phyloP scores from a whole-genome alignment of 2,329 filamentous ascomycete species.

The Bipolaris victoriae region DNA sequence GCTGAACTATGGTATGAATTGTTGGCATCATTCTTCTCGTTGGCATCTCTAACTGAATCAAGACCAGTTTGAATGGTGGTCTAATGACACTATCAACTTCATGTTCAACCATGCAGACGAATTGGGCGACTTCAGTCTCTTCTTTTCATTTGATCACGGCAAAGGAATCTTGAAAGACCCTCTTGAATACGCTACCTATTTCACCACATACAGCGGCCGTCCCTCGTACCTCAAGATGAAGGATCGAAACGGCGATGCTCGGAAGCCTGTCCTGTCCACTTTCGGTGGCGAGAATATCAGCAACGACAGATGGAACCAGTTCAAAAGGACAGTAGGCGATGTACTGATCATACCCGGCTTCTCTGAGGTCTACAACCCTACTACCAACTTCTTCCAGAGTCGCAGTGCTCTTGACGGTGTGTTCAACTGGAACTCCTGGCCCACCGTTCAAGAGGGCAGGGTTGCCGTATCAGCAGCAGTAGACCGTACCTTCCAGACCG shows the following conservation, averaged over 20 bases:
- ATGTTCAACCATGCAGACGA: slow-evolving; percentile 43
- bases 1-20: slow-evolving; percentile 37
- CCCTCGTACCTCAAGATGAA: slow-evolving; percentile 37
- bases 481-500: slow-evolving; percentile 39
- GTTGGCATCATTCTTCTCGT: background rate
- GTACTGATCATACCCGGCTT: slow-evolving; percentile 44
- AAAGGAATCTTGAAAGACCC: slow-evolving; percentile 29
- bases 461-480: slow-evolving; percentile 35
- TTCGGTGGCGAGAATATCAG: slow-evolving; percentile 38
- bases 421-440: slow-evolving; percentile 51
- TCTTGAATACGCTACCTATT: slow-evolving; percentile 33
- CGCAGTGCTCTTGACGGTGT: slow-evolving; percentile 42
- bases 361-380: slow-evolving; percentile 25
- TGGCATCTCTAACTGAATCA: background rate
- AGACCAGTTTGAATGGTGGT: slow-evolving; percentile 31
- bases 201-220: slow-evolving; percentile 29
- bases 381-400: slow-evolving; percentile 29
- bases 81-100: slow-evolving; percentile 31
- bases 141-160: slow-evolving; percentile 49
- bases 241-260: slow-evolving; percentile 12
- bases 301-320: slow-evolving; percentile 25
- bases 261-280: slow-evolving; percentile 42
- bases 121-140: slow-evolving; percentile 39
- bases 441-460: slow-evolving; percentile 22
- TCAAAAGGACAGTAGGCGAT: slow-evolving; percentile 36